phyloP scores from a whole-genome alignment of 345 rosid genomes.

The Gossypium ekmanianum region DNA sequence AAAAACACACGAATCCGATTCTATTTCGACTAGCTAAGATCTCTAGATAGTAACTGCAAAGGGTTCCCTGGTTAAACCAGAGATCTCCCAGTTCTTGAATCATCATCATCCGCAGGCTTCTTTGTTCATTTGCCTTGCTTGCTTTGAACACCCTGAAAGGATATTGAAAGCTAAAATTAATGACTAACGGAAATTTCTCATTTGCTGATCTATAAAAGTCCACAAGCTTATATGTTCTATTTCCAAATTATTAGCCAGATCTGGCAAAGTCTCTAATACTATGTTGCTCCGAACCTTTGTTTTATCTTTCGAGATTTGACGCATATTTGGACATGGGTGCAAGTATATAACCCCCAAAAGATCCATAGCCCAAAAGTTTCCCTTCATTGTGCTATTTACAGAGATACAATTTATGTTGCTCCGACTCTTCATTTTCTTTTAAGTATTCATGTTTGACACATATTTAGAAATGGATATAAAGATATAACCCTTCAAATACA shows the following conservation, averaged over 20 bases:
- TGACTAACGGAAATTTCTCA: background rate
- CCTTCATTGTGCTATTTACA: too few relatives aligned
- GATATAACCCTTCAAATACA: background rate
- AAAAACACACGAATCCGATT: background rate
- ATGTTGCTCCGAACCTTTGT: too few relatives aligned
- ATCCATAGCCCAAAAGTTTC: background rate
- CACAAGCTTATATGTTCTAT: background rate
- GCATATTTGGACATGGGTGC: too few relatives aligned
- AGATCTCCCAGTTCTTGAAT: background rate
- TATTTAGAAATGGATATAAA: background rate
- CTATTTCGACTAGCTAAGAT: background rate
- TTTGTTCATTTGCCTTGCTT: slow-evolving; percentile 22
- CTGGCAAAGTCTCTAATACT: too few relatives aligned
- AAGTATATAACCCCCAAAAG: too few relatives aligned
- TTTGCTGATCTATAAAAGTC: background rate
- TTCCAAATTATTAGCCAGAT: background rate
- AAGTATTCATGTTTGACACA: background rate
- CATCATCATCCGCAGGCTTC: slow-evolving; percentile 9
- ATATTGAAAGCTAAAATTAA: background rate
- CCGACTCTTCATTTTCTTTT: background rate
- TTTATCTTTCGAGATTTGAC: too few relatives aligned
- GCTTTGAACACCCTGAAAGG: slow-evolving; percentile 31
- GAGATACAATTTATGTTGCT: background rate
- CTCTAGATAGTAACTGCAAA: background rate
- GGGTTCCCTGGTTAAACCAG: background rate